Evolutionary conservation across 768 basidiomycete genomes (phyloP).

Genomic region (Tulasnella sp.): DNA sequence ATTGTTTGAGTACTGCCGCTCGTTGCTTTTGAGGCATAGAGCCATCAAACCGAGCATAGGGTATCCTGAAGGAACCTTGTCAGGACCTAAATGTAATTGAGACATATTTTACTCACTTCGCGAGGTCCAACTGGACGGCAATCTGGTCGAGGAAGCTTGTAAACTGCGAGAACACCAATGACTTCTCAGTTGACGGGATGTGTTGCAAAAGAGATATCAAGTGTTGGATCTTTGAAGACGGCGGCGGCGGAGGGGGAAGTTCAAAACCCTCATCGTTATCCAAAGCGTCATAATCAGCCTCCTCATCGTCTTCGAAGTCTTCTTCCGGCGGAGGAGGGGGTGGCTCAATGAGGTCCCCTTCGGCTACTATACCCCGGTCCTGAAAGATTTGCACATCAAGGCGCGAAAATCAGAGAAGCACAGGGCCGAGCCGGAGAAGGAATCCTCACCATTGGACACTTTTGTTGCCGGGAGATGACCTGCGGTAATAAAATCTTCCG

Average conservation of each 20-base stretch:
- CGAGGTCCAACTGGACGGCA: constrained; percentile 27
- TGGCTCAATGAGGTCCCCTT: constrained; percentile 53
- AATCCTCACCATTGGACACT: constrained; percentile 64
- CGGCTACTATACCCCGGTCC: constrained; percentile 60
- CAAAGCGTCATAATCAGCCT: constrained; percentile 34
- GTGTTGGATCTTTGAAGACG: constrained; percentile 83
- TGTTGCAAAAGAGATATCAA: constrained; percentile 62
- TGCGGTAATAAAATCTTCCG: constrained; percentile 42
- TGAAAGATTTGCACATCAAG: constrained; percentile 27
- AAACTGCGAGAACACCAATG: constrained; percentile 84
- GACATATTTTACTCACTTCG: background rate
- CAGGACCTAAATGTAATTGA: background rate
- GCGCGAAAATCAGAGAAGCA: background rate
- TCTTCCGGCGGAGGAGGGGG: constrained; percentile 50
- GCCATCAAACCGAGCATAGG: constrained; percentile 77
- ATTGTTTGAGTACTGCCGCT: constrained; percentile 66
- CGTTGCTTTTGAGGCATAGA: constrained; percentile 74
- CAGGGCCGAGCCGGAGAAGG: background rate
- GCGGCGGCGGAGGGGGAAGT: constrained; percentile 42
- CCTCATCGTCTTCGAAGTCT: constrained; percentile 31
- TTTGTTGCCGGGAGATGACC: constrained; percentile 59
- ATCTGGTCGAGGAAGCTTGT: constrained; percentile 61
- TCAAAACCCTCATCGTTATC: constrained; percentile 32
- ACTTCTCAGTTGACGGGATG: constrained; percentile 64
- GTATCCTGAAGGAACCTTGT: constrained; percentile 42